Base-by-base conservation (phyloP, 352 stramenopile genomes). In the Elongisporangium undulatum region DNA sequence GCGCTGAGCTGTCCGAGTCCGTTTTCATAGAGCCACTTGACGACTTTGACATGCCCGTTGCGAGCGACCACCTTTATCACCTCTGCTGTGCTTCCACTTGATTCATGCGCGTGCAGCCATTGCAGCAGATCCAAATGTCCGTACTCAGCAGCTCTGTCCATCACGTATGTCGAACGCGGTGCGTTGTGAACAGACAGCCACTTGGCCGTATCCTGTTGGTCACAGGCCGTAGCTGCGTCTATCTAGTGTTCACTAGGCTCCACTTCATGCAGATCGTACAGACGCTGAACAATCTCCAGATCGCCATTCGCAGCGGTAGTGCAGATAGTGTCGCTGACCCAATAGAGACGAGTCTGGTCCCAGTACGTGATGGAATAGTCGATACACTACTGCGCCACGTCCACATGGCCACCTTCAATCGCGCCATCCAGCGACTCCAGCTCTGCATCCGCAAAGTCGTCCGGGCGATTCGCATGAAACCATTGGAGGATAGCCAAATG, bases 121-220 rank as follows among this genome's bases (percentile, higher is more conserved):
- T 76, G 52, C 15, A 89, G 58, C 13, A 84, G 64, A n/a, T 77
- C 75, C 7, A 88, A 23, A 34, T 84, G 76, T 24, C 79, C 79
- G 9, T 68, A 67, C 13, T 65, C 64, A 0, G 65, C 70, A 0
- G 78, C 78, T 12, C 71, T 62, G 26, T 84, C 70, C 75, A 86
- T 88, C 0, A 72, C 78, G 5, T 63, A 55, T 20, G 71, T 62
- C 12, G 75, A 77, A 45, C 75, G 79, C 58, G 75, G 64, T 0
- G n/a, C 57, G 23, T 70, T 65, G 41, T 84, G 56, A 21, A 49
- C 53, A 24, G 86, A 71, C 2, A 87, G 59, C 75, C 75, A 87
- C 39, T 72, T 51, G 24, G 86, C 66, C 16, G 75, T 66, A 6
- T 66, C n/a, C 3, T 87, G 60, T 51, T 87, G 69, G 1, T 75